A percentile compares a stretch with the other conserved stretches of the same genome.
phyloP scores from a whole-genome alignment of 2,329 filamentous ascomycete species.

The Aaosphaeria arxii region DNA sequence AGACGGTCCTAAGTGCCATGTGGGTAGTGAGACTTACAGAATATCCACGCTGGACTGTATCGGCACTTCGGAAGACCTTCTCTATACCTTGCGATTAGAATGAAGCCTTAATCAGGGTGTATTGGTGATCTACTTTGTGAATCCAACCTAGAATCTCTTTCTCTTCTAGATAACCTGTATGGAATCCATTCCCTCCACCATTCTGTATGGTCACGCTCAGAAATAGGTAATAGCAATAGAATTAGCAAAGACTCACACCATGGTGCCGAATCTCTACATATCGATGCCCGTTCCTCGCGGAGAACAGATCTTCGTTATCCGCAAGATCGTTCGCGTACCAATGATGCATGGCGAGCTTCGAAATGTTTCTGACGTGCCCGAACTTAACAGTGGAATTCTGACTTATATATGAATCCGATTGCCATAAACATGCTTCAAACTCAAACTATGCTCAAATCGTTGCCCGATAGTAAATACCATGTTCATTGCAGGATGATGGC shows the following conservation, averaged over 20 bases:
- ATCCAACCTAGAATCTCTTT: slow-evolving; percentile 12
- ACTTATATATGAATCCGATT: too few relatives aligned
- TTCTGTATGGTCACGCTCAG: not conserved
- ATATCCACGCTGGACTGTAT: slow-evolving; percentile 8
- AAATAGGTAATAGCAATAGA: not conserved
- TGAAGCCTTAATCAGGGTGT: not conserved
- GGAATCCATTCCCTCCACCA: slow-evolving; percentile 2
- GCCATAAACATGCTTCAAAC: too few relatives aligned
- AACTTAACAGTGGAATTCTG: too few relatives aligned
- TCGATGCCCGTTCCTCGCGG: slow-evolving; percentile 10
- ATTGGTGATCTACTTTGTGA: slow-evolving; percentile 3
- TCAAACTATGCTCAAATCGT: too few relatives aligned
- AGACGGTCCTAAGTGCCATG: not conserved
- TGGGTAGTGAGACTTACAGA: not conserved
- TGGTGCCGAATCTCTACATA: slow-evolving; percentile 12
- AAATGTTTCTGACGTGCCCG: too few relatives aligned
- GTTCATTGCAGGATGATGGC: too few relatives aligned
- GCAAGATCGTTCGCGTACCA: slow-evolving; percentile 9
- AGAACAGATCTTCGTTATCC: slow-evolving; percentile 8
- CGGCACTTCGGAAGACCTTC: slow-evolving; percentile 4
- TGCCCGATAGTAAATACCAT: too few relatives aligned
- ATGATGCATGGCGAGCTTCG: too few relatives aligned
- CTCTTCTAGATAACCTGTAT: slow-evolving; percentile 10
- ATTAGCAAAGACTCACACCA: slow-evolving; percentile 3
- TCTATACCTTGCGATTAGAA: slow-evolving; percentile 1